These are phyloP conservation scores for Paragyromitra xinjiangensis DNA, from an alignment of 495 filamentous ascomycete genomes.

Conservation along the genomic window DNA sequence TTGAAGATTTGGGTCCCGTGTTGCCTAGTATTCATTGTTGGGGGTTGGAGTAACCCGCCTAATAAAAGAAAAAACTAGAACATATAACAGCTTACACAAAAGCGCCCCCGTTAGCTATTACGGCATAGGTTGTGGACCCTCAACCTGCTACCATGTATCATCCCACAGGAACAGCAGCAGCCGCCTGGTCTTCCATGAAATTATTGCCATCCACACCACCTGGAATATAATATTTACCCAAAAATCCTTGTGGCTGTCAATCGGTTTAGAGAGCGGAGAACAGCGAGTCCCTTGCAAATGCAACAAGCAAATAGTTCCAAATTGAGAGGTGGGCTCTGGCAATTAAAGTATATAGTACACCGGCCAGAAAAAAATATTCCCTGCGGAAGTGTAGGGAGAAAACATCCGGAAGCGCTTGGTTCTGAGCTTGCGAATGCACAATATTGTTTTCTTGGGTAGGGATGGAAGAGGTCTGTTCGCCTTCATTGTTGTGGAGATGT, in stretches of 20 bases:
- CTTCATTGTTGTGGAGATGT: constrained; percentile 13
- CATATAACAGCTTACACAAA: no score
- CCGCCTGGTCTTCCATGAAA: background rate
- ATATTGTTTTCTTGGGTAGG: background rate
- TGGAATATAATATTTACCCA: background rate
- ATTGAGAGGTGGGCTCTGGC: constrained; percentile 20
- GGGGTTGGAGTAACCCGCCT: no score
- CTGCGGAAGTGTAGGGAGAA: background rate
- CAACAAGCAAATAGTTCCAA: background rate
- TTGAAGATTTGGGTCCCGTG: no score
- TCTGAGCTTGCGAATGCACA: background rate
- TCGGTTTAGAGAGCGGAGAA: constrained; percentile 21
- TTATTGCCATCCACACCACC: background rate
- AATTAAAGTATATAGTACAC: no score
- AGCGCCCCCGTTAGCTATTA: no score
- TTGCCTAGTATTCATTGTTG: no score
- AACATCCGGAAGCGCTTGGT: constrained; percentile 10
- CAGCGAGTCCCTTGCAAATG: constrained; percentile 3
- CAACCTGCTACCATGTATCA: no score
- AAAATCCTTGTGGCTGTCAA: background rate
- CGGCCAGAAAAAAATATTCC: background rate
- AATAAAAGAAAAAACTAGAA: no score
- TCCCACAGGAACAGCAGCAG: background rate
- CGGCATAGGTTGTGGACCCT: no score
- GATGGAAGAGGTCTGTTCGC: background rate